phyloP scores from a whole-genome alignment of 2,329 filamentous ascomycete genomes.

The Fusarium setosum region DNA sequence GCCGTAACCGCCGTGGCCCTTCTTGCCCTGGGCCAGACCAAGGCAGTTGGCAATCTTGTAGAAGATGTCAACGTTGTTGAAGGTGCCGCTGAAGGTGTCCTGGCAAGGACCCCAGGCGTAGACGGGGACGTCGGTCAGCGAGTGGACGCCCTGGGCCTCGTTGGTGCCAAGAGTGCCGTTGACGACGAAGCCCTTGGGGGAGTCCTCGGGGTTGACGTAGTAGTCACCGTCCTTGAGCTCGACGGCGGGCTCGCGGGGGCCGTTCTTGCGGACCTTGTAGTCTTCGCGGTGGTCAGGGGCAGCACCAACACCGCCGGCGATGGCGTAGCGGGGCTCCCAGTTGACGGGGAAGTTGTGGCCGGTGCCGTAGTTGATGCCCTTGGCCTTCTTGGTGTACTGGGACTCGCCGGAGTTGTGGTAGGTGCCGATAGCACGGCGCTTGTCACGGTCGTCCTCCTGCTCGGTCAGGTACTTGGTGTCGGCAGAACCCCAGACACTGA shows the following conservation, averaged over 20 bases:
- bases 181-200: slow-evolving; percentile 73
- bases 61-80: slow-evolving; percentile 78
- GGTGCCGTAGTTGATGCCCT: slow-evolving; percentile 75
- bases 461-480: slow-evolving; percentile 81
- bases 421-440: slow-evolving; percentile 79
- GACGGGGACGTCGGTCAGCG: slow-evolving; percentile 81
- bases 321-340: slow-evolving; percentile 87
- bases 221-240: slow-evolving; percentile 68
- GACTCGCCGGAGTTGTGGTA: slow-evolving; percentile 81
- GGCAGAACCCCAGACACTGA: slow-evolving; percentile 78
- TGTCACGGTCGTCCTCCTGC: slow-evolving; percentile 74
- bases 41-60: slow-evolving; percentile 79
- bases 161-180: slow-evolving; percentile 78
- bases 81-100: slow-evolving; percentile 78
- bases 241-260: slow-evolving; percentile 70
- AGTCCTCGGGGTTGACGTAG: slow-evolving; percentile 77
- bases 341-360: slow-evolving; percentile 82
- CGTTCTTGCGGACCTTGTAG: slow-evolving; percentile 76
- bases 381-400: slow-evolving; percentile 73
- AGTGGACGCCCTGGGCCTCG: slow-evolving; percentile 78
- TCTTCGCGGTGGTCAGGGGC: slow-evolving; percentile 82
- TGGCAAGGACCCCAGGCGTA: slow-evolving; percentile 85
- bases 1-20: slow-evolving; percentile 33
- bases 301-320: slow-evolving; percentile 78
- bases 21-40: slow-evolving; percentile 59